Conservation (phyloP, 495 filamentous ascomycete species). For the Aspergillus nidulans region DNA sequence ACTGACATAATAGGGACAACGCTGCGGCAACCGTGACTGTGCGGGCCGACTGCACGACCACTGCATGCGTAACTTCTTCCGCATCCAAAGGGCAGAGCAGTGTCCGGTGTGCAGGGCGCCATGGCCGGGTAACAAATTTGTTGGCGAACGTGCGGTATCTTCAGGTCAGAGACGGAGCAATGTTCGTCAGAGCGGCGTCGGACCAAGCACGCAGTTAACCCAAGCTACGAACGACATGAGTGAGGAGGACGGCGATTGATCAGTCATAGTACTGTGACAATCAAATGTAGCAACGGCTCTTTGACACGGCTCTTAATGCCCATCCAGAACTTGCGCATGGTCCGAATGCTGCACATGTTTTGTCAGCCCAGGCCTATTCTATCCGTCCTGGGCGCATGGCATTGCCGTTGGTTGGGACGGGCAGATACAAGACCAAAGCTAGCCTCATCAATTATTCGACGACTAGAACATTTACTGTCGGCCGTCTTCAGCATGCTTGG, state of each 20-base stretch:
- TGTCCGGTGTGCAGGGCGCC: conserved; percentile 70
- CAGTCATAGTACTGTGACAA: not conserved
- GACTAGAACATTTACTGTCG: too few relatives aligned
- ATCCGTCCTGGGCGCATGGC: not conserved
- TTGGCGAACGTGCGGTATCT: conserved; percentile 72
- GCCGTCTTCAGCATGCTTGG: too few relatives aligned
- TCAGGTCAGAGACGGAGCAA: conserved; percentile 30
- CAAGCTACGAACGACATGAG: not conserved
- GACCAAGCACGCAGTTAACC: conserved; percentile 8
- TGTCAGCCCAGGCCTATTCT: too few relatives aligned
- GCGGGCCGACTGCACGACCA: conserved; percentile 68
- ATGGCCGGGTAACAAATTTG: conserved; percentile 72
- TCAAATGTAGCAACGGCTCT: too few relatives aligned
- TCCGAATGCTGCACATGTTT: not conserved
- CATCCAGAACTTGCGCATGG: not conserved
- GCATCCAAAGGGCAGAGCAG: conserved; percentile 52
- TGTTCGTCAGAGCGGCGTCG: conserved; percentile 8
- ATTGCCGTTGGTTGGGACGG: not conserved
- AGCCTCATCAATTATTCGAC: too few relatives aligned
- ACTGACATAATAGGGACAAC: conserved; percentile 58
- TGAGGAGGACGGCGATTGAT: conserved; percentile 7
- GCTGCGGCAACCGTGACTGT: conserved; percentile 69
- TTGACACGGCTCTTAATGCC: not conserved
- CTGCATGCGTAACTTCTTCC: conserved; percentile 70
- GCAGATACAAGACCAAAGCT: too few relatives aligned